Evolutionary conservation across 345 rosid species (phyloP).

Genomic region (Corchorus capsularis): DNA sequence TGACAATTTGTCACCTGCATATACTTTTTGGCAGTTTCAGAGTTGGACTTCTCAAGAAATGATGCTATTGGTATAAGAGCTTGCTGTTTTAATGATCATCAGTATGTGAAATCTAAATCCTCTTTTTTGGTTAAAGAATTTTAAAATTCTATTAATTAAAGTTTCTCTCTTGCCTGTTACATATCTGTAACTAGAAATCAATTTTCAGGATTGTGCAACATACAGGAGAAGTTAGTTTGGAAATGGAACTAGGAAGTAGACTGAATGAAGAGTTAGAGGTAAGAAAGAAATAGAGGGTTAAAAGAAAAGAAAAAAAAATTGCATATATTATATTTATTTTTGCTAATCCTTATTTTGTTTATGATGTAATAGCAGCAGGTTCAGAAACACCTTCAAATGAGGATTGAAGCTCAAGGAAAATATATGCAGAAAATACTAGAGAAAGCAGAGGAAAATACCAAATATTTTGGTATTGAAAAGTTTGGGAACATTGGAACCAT

Average conservation of each 20-base stretch:
- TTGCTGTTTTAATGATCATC: background rate
- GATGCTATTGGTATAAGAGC: background rate
- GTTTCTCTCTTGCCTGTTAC: background rate
- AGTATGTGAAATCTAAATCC: background rate
- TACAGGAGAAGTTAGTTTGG: background rate
- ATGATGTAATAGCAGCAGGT: slow-evolving; percentile 22
- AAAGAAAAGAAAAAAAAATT: too few species aligned
- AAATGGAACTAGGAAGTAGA: background rate
- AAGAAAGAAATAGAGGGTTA: background rate
- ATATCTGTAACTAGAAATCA: background rate
- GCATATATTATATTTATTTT: background rate
- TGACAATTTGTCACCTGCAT: background rate
- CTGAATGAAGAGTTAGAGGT: background rate
- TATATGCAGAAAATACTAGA: slow-evolving; percentile 38
- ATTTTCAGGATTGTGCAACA: background rate
- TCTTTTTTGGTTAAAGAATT: background rate
- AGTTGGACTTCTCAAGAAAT: background rate
- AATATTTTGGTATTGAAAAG: background rate
- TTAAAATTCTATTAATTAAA: background rate
- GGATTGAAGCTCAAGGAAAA: slow-evolving; percentile 47
- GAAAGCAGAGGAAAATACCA: slow-evolving; percentile 32
- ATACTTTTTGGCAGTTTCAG: background rate
- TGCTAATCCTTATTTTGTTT: background rate
- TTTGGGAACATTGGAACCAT: background rate
- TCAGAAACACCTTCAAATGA: slow-evolving; percentile 43